Evolutionary conservation across 768 basidiomycete species (phyloP).

Genomic region (Cystofilobasidium capitatum): DNA sequence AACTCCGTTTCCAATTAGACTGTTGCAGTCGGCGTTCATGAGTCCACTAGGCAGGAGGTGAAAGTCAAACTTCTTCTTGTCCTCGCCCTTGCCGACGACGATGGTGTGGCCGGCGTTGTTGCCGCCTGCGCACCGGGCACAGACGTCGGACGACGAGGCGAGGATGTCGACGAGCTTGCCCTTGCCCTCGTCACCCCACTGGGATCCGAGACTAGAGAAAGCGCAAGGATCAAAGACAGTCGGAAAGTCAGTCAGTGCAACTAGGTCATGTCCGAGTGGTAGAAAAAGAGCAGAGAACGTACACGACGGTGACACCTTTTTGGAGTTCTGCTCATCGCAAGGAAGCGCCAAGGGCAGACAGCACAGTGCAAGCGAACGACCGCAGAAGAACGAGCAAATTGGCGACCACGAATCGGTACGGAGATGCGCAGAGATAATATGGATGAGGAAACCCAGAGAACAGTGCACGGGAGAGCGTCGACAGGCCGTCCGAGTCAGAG

Average conservation of each 20-base stretch:
- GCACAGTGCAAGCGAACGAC: not conserved
- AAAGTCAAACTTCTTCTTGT: constrained; percentile 82
- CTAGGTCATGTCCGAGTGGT: not conserved
- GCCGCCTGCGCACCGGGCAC: constrained; percentile 92
- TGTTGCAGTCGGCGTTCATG: constrained; percentile 72
- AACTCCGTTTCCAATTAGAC: constrained; percentile 87
- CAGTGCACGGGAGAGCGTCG: no score
- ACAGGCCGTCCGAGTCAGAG: no score
- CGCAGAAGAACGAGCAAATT: not conserved
- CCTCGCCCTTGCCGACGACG: constrained; percentile 63
- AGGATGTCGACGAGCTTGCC: constrained; percentile 91
- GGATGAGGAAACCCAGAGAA: no score
- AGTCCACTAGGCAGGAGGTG: constrained; percentile 88
- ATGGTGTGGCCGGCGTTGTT: constrained; percentile 99
- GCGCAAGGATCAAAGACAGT: not conserved
- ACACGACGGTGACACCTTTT: constrained; percentile 18
- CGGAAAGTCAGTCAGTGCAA: not conserved
- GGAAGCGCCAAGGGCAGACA: not conserved
- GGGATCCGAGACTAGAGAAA: constrained; percentile 38
- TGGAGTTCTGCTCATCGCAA: not conserved
- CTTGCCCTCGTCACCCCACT: constrained; percentile 44
- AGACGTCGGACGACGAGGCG: constrained; percentile 77
- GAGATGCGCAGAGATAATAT: no score
- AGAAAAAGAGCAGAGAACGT: not conserved
- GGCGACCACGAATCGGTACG: no score